Conservation (phyloP, 2,329 filamentous ascomycete genomes). For the Xylaria sp. region DNA sequence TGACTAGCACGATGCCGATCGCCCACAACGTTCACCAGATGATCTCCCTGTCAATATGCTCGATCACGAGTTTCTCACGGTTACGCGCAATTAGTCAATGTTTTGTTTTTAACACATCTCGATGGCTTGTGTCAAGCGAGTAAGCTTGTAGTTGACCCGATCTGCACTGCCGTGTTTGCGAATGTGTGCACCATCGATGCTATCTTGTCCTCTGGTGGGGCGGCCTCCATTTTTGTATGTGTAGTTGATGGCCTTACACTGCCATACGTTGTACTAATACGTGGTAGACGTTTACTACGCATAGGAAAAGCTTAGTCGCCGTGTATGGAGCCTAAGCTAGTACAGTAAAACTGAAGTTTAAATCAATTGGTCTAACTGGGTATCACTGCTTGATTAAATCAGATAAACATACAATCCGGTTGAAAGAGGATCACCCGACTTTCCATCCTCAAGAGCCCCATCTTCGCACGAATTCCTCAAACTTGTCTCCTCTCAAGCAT, state of each 20-base stretch:
- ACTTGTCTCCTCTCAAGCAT: conserved; percentile 31
- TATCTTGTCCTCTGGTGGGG: conserved; percentile 14
- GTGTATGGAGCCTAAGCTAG: background rate
- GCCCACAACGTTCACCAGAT: conserved; percentile 44
- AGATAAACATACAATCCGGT: background rate
- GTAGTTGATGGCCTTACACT: background rate
- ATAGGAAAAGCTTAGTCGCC: background rate
- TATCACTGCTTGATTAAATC: conserved; percentile 28
- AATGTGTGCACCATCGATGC: conserved; percentile 13
- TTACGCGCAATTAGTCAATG: background rate
- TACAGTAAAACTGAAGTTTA: background rate
- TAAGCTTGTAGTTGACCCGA: conserved; percentile 22
- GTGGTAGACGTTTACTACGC: background rate
- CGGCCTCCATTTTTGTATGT: background rate
- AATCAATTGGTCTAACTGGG: conserved; percentile 29
- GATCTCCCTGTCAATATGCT: conserved; percentile 36
- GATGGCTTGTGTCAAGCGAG: background rate
- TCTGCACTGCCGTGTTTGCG: conserved; percentile 4
- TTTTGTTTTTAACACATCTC: background rate
- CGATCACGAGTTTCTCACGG: conserved; percentile 35
- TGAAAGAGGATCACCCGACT: background rate
- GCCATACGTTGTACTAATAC: background rate
- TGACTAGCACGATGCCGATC: conserved; percentile 34
- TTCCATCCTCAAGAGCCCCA: conserved; percentile 38
- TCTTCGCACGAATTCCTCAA: conserved; percentile 39